phyloP scores from a whole-genome alignment of 306 rosid genomes.

The Styphnolobium japonicum region DNA sequence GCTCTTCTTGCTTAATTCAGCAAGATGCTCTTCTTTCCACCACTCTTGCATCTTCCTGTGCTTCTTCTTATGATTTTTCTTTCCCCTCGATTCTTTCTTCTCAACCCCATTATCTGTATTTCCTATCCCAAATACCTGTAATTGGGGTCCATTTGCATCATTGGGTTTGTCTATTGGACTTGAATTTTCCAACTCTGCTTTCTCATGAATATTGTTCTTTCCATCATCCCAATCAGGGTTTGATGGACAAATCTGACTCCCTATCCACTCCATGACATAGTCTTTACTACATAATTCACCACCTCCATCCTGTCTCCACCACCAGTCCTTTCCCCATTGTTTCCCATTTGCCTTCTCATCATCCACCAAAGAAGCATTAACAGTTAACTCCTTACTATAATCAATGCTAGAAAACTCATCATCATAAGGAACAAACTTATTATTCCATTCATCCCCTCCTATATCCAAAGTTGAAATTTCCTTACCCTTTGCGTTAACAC shows the following conservation, averaged over 20 bases:
- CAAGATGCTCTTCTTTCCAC: conserved; percentile 96
- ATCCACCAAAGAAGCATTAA: conserved; percentile 36
- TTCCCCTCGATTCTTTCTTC: conserved; percentile 46
- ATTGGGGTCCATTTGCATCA: conserved; percentile 41
- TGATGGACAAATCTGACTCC: conserved; percentile 90
- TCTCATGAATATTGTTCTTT: conserved; percentile 54
- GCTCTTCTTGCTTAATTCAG: conserved; percentile 75
- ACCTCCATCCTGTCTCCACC: conserved; percentile 95
- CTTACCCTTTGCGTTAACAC: conserved; percentile 61
- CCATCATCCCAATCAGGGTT: conserved; percentile 85
- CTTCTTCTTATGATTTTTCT: conserved; percentile 61
- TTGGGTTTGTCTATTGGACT: conserved; percentile 49
- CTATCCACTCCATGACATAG: conserved; percentile 96
- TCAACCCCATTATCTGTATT: conserved; percentile 35
- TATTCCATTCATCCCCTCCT: conserved; percentile 68
- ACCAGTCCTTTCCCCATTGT: conserved; percentile 95
- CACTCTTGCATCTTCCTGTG: conserved; percentile 90
- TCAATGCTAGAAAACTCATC: conserved; percentile 76
- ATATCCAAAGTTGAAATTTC: conserved; percentile 58
- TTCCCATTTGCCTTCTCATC: conserved; percentile 60
- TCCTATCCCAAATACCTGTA: conserved; percentile 37
- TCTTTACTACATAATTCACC: conserved; percentile 83
- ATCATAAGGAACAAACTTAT: conserved; percentile 74
- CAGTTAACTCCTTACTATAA: conserved; percentile 68
- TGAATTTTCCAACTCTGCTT: conserved; percentile 41